Evolutionary conservation across 257 asterid genomes (phyloP).

Genomic region (Petunia secreta): DNA sequence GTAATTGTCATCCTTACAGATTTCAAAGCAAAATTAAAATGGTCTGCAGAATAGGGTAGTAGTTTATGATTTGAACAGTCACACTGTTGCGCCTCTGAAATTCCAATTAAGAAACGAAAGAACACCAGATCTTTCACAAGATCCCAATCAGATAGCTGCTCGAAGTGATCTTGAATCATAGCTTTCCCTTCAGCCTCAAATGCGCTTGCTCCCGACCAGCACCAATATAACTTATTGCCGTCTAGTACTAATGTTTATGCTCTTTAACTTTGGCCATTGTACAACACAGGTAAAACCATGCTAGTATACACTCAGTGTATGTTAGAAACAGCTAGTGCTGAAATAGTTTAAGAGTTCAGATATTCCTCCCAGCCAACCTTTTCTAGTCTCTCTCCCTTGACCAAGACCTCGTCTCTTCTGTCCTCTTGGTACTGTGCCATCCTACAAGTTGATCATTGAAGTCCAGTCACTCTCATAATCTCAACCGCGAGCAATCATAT

Average conservation of each 20-base stretch:
- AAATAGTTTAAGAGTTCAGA: slow-evolving; percentile 47
- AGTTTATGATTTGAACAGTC: not conserved
- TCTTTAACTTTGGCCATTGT: not conserved
- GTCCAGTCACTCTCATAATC: not conserved
- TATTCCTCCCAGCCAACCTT: slow-evolving; percentile 82
- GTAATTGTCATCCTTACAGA: not conserved
- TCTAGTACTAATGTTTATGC: not conserved
- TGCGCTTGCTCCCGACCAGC: not conserved
- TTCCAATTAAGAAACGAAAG: not conserved
- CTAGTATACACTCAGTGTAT: not conserved
- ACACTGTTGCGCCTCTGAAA: not conserved
- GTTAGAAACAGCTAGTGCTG: slow-evolving; percentile 20
- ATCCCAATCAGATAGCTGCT: not conserved
- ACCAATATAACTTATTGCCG: not conserved
- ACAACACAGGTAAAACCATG: slow-evolving; percentile 7
- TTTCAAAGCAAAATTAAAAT: not conserved
- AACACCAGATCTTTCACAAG: not conserved
- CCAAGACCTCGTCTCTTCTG: slow-evolving; percentile 80
- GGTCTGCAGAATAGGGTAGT: not conserved
- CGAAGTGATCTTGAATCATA: not conserved
- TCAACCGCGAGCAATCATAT: not conserved
- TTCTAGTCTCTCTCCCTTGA: slow-evolving; percentile 71
- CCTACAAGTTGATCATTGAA: slow-evolving; percentile 38
- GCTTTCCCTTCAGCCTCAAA: slow-evolving; percentile 8
- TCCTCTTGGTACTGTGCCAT: slow-evolving; percentile 89